phyloP scores from a whole-genome alignment of 192 early-diverging fungal genomes.

The Rhizoclosmatium sp. region DNA sequence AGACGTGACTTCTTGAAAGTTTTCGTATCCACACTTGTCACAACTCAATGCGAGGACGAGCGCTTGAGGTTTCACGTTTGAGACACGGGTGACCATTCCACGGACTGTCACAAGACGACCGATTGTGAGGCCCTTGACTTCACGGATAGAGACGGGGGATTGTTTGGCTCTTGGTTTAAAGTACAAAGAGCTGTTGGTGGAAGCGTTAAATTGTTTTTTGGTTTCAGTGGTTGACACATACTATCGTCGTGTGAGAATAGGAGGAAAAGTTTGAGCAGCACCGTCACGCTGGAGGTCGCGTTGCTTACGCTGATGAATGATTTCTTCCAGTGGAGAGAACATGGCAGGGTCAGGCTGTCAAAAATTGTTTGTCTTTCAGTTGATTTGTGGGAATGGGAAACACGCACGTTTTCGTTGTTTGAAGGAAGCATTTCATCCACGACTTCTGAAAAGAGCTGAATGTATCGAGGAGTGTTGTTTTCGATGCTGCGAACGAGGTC shows the following conservation, averaged over 20 bases:
- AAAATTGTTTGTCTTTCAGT: background rate
- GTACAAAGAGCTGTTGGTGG: conserved; percentile 68
- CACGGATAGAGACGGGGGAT: conserved; percentile 81
- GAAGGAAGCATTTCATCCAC: conserved; percentile 73
- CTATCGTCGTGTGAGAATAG: conserved; percentile 86
- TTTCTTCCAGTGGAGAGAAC: conserved; percentile 86
- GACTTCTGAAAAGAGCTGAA: conserved; percentile 77
- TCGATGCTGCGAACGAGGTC: conserved; percentile 68
- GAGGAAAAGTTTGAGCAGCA: conserved; percentile 69
- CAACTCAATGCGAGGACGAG: conserved; percentile 90
- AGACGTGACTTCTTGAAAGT: conserved; percentile 87
- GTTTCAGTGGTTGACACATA: conserved; percentile 53
- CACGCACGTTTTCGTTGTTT: conserved; percentile 40
- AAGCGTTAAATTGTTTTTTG: background rate
- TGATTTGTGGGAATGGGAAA: conserved; percentile 5
- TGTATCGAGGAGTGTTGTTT: conserved; percentile 87
- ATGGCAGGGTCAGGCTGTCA: conserved; percentile 55
- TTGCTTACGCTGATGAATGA: conserved; percentile 83
- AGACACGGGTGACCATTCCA: conserved; percentile 93
- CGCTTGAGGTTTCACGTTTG: conserved; percentile 91
- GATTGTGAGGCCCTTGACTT: conserved; percentile 79
- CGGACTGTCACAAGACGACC: conserved; percentile 88
- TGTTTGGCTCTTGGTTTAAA: conserved; percentile 76
- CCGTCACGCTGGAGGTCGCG: conserved; percentile 47
- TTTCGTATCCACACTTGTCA: conserved; percentile 93